phyloP scores from a whole-genome alignment of 1,139 yeast genomes.

The Wickerhamomyces sp. region DNA sequence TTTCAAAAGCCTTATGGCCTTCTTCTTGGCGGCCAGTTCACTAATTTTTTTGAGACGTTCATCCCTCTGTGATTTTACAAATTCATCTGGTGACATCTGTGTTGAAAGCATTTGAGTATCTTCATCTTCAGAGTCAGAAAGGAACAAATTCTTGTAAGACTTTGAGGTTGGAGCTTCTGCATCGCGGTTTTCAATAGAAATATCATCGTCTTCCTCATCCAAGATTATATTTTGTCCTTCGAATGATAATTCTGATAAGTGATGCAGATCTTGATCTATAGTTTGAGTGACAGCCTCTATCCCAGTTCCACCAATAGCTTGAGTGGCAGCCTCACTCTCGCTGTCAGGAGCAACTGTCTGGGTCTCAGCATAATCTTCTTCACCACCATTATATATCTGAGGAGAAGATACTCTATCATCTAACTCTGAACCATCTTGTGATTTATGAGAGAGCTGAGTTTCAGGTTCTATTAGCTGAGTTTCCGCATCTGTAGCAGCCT shows the following conservation, averaged over 20 bases:
- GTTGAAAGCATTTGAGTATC: constrained; percentile 2
- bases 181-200: not conserved
- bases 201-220: not conserved
- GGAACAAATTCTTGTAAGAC: constrained; percentile 13
- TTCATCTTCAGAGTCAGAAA: constrained; percentile 3
- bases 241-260: too few species aligned
- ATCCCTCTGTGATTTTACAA: not conserved
- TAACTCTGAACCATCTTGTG: too few species aligned
- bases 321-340: too few species aligned
- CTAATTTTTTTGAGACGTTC: constrained; percentile 15
- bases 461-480: constrained; percentile 1
- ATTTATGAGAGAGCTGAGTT: constrained; percentile 1
- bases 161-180: not conserved
- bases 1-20: constrained; percentile 15
- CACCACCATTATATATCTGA: not conserved
- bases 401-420: too few species aligned
- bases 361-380: not conserved
- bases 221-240: too few species aligned
- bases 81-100: not conserved
- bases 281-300: too few species aligned
- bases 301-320: too few species aligned
- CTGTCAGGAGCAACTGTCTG: not conserved
- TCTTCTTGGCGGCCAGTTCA: constrained; percentile 20
- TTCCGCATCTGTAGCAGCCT: not conserved
- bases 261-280: too few species aligned